These are phyloP conservation scores for Cladosporium sphaerospermum DNA, from an alignment of 2,329 filamentous ascomycete genomes.

Conservation along the genomic window DNA sequence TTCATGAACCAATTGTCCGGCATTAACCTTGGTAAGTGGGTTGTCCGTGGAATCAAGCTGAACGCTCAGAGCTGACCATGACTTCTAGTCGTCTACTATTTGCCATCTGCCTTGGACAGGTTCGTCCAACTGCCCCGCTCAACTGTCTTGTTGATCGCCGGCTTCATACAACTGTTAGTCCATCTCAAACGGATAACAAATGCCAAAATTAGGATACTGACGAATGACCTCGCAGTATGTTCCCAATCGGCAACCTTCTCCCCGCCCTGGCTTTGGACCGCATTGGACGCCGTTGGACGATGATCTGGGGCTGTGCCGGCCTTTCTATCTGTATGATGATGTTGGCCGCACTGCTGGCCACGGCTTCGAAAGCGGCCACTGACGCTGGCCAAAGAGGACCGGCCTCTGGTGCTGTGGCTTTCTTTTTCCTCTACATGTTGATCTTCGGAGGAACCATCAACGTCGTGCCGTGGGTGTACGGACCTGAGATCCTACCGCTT, in stretches of 20 bases:
- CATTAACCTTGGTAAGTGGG: conserved; percentile 27
- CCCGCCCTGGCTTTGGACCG: conserved; percentile 39
- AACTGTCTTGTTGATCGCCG: conserved; percentile 39
- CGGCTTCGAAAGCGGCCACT: conserved; percentile 21
- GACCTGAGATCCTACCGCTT: conserved; percentile 45
- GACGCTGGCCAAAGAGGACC: conserved; percentile 29
- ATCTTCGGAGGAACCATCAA: conserved; percentile 31
- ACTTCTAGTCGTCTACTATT: conserved; percentile 30
- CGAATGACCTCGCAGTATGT: conserved; percentile 21
- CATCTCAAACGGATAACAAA: background rate
- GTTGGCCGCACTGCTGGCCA: conserved; percentile 34
- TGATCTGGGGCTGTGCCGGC: conserved; percentile 21
- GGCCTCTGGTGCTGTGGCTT: conserved; percentile 39
- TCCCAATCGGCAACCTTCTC: conserved; percentile 35
- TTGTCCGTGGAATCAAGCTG: background rate
- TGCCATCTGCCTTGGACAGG: conserved; percentile 36
- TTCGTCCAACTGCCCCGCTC: conserved; percentile 40
- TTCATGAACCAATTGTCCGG: conserved; percentile 35
- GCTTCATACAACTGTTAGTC: conserved; percentile 30
- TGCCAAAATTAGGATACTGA: background rate
- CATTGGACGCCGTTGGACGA: conserved; percentile 27
- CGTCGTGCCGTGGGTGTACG: conserved; percentile 43
- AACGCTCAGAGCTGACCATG: background rate
- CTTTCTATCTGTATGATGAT: conserved; percentile 32
- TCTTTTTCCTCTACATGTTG: conserved; percentile 39